Base-by-base conservation (phyloP, 768 basidiomycete genomes). In the Hortiboletus campestris region DNA sequence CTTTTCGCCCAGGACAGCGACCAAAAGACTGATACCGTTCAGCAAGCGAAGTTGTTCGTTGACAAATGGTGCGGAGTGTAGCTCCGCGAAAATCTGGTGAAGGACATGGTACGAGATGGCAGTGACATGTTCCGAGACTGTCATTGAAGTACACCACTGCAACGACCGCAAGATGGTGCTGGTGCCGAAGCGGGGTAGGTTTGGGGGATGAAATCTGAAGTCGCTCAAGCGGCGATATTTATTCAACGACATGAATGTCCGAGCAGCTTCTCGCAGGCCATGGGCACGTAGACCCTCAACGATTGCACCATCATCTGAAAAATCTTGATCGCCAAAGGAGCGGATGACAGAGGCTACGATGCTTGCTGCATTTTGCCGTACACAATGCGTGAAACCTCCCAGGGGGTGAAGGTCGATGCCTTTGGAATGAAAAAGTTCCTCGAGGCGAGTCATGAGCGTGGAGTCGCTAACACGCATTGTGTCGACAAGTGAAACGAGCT, bases 21-120 rank as follows among this genome's bases (percentile, higher is more conserved):
- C 77, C 80, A 91, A 86, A 29, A 98, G 71, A 28, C 83, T 83
- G 43, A 96, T 72, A 2, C 84, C 81, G 52, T 91, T 86, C 39
- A 94, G 65, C 29, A 86, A 73, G 13, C 95, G 84, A 39, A 84
- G 70, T 66, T 95, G 91, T 67, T 96, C 92, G 67, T 91, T 90
- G 57, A 96, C 80, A 38, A 97, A 78, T 19, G 86, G 86, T 0
- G 84, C 83, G 11, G 72, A 68, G 55, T 89, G 81, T 10, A 93
- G 73, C 39, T 79, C 78, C 6, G 84, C 78, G 58, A 95, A 84
- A 14, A 96, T 76, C 48, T 83, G 80, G 55, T 88, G 86, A 28
- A 92, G 68, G 51, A 91, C 80, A 57, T 94, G 91, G 67, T 91
- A 94, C 6, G 85, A 83, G 46, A 83, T 83, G 12, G 87, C 81